Evolutionary conservation across 345 rosid species (phyloP).

Genomic region (Eutrema heterophyllum): DNA sequence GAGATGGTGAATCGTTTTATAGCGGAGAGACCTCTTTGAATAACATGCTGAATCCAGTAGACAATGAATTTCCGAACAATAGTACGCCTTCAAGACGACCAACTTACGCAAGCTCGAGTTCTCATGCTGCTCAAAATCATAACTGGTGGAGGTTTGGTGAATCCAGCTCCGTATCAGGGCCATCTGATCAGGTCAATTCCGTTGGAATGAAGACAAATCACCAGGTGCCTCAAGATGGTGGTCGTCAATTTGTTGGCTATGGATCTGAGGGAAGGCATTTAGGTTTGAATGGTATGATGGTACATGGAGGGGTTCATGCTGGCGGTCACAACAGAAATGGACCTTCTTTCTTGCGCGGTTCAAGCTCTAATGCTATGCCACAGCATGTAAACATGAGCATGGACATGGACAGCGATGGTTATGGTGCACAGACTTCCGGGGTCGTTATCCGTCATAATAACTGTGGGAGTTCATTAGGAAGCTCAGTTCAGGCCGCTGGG

Average conservation of each 20-base stretch:
- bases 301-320: slow-evolving; percentile 20
- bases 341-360: slow-evolving; percentile 44
- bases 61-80: slow-evolving; percentile 37
- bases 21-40: slow-evolving; percentile 38
- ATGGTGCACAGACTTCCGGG: slow-evolving; percentile 32
- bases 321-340: slow-evolving; percentile 42
- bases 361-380: slow-evolving; percentile 42
- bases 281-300: slow-evolving; percentile 5
- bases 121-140: slow-evolving; percentile 41
- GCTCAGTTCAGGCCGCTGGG: slow-evolving; percentile 47
- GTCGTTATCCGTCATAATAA: slow-evolving; percentile 30
- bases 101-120: slow-evolving; percentile 32
- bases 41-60: slow-evolving; percentile 45
- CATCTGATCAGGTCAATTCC: slow-evolving; percentile 35
- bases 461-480: slow-evolving; percentile 53
- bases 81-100: slow-evolving; percentile 39
- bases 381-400: slow-evolving; percentile 38
- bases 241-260: slow-evolving; percentile 33
- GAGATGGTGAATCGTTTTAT: slow-evolving; percentile 47
- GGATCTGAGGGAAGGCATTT: slow-evolving; percentile 49
- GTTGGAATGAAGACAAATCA: slow-evolving; percentile 44
- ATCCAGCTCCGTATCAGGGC: slow-evolving; percentile 44
- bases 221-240: slow-evolving; percentile 36
- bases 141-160: slow-evolving; percentile 64
- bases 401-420: slow-evolving; percentile 36